Evolutionary conservation across 2,329 filamentous ascomycete genomes (phyloP), one percentile per base, ranked within the genome.

Genomic region (Ophiobolus disseminans): DNA sequence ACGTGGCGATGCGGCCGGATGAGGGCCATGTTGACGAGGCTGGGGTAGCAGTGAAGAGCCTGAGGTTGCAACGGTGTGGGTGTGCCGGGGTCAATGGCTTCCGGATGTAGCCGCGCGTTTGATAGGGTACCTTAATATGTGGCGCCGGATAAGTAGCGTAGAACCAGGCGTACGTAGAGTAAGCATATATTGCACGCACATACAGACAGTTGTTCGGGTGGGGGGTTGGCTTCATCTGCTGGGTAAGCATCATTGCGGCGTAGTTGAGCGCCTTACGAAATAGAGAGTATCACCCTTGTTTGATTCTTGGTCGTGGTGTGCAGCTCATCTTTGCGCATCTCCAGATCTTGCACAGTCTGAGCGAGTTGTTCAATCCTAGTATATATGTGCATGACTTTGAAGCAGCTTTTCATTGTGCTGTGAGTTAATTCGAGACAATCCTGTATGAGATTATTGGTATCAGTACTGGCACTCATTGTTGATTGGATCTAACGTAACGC

Each of bases 301-400:
- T 32, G n/a, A 32, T 32, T 14, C n/a, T n/a, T 7, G 10, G 2
- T 11, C 7, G 30, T 14, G 9, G 16, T 3, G 10, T 3, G 25
- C 25, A 8, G 30, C 13, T 14, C 13, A 32, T 4, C 8, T 7
- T 32, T 14, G n/a, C 30, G 13, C n/a, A n/a, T n/a, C n/a, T n/a
- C n/a, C n/a, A n/a, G n/a, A 41, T 61, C 56, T 21, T 56, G 14
- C 34, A 52, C 19, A 10, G 50, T 38, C 26, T 45, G 10, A 21
- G 28, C 22, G 5, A 40, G 23, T 11, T 26, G 23, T 7, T 26
- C 23, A n/a, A n/a, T n/a, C n/a, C n/a, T n/a, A n/a, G n/a, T n/a
- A n/a, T n/a, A n/a, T n/a, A n/a, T n/a, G n/a, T n/a, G n/a, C n/a
- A n/a, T n/a, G n/a, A n/a, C n/a, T n/a, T n/a, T 30, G n/a, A 14